Conservation (phyloP, 805 yeast genomes). For the Kazachstania taianensis region DNA sequence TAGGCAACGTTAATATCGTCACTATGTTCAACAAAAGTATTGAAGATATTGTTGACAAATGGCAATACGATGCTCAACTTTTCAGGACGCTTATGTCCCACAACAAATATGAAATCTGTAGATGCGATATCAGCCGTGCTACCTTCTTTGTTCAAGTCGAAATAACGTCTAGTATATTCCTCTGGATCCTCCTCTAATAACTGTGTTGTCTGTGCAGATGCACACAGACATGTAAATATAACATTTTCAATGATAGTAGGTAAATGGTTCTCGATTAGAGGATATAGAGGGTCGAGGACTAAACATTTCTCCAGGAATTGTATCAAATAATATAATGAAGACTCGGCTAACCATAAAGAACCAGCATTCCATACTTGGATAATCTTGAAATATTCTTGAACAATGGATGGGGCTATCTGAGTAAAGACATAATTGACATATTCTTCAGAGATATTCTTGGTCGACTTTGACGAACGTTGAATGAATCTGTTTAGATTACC, state of each 20-base stretch:
- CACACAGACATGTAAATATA: slow-evolving; percentile 66
- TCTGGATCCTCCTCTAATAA: slow-evolving; percentile 71
- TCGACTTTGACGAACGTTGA: slow-evolving; percentile 47
- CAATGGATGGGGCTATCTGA: slow-evolving; percentile 60
- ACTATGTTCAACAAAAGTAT: slow-evolving; percentile 27
- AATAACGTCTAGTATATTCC: slow-evolving; percentile 66
- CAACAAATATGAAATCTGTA: slow-evolving; percentile 57
- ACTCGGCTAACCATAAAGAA: slow-evolving; percentile 52
- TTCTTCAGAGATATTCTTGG: slow-evolving; percentile 32
- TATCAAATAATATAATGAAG: slow-evolving; percentile 55
- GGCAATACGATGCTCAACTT: slow-evolving; percentile 44
- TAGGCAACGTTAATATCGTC: slow-evolving; percentile 37
- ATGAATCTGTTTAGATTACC: slow-evolving; percentile 67
- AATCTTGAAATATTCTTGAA: slow-evolving; percentile 48
- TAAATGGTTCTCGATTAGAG: slow-evolving; percentile 50
- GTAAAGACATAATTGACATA: slow-evolving; percentile 47
- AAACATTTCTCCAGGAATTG: slow-evolving; percentile 56
- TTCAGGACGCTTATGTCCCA: slow-evolving; percentile 45
- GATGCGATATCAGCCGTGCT: slow-evolving; percentile 75
- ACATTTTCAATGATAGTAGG: slow-evolving; percentile 58
- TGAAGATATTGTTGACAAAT: slow-evolving; percentile 44
- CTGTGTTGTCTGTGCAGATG: slow-evolving; percentile 54
- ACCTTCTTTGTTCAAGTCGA: slow-evolving; percentile 55
- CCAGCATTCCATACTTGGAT: slow-evolving; percentile 33
- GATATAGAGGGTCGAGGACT: slow-evolving; percentile 48